Conservation (phyloP, 176 grass and related monocot genomes). For the barley (Hordeum vulgare) region MorexV3_pseudomolecules_assembly NC_058522.1:152803661-152804160, state of each 20-base stretch:
- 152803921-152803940: slow-evolving; percentile 73
- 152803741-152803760: slow-evolving; percentile 24
- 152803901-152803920: slow-evolving; percentile 53
- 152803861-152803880: slow-evolving; percentile 41
- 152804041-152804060: slow-evolving; percentile 70
- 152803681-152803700: background rate
- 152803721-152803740: background rate
- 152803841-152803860: slow-evolving; percentile 75
- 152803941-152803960: slow-evolving; percentile 74
- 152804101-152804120: slow-evolving; percentile 87
- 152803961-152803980: slow-evolving; percentile 60
- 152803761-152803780: slow-evolving; percentile 22
- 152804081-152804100: slow-evolving; percentile 71
- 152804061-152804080: slow-evolving; percentile 62
- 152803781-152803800: slow-evolving; percentile 51
- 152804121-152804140: slow-evolving; percentile 89
- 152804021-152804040: slow-evolving; percentile 76
- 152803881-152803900: slow-evolving; percentile 28
- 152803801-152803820: slow-evolving; percentile 71
- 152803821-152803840: slow-evolving; percentile 68
- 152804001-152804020: slow-evolving; percentile 35
- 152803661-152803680: background rate
- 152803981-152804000: slow-evolving; percentile 31
- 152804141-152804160: slow-evolving; percentile 74
- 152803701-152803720: slow-evolving; percentile 6